Base-by-base conservation (phyloP, 495 filamentous ascomycete species). In the Neurospora pannonica region DNA sequence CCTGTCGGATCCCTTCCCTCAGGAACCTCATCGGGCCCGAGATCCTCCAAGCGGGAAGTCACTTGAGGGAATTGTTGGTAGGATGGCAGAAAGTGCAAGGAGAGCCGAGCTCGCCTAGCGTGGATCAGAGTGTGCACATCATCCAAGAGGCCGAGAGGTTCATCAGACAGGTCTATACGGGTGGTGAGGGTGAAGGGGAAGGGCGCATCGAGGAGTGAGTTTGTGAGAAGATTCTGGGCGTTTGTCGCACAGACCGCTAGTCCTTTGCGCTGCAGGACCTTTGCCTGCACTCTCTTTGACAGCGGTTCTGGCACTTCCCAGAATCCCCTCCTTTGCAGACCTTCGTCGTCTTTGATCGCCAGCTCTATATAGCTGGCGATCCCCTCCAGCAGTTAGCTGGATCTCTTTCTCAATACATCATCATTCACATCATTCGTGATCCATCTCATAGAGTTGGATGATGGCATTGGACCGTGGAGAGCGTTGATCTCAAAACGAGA, bases 41-140 rank as follows among this genome's bases (percentile, higher is more conserved):
- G 39, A 79, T 82, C 11, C 72, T 79, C 3, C 71, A 75, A 11
- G 79, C 78, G 2, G 81, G 81, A 8, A 73, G 74, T 3, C 81
- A 82, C 71, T 75, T 82, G 11, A 72, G 73, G 7, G 42, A 72
- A 28, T 54, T 81, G 17, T 73, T 82, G 6, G 73, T 74, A 13
- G 73, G 74, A 17, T 82, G 81, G 81, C 73, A 79, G 42, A 38
- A 67, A 19, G 72, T 81, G 11, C 70, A 73, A 48, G 79, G 78
- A 11, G 77, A 78, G 28, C 80, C 80, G 24, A 81, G 71, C 38
- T 77, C 78, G 1, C 81, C 81, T 9, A 81, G 79, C 67, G 80
- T 82, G 0, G 74, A 82, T 54, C 81, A 82, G 71, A 82, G 81
- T 37, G 74, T 82, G 70, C 71, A 75, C 4, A 77, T 82, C 28